Conservation (phyloP, 176 grass and related monocot species). For the Guadua angustifolia region DNA sequence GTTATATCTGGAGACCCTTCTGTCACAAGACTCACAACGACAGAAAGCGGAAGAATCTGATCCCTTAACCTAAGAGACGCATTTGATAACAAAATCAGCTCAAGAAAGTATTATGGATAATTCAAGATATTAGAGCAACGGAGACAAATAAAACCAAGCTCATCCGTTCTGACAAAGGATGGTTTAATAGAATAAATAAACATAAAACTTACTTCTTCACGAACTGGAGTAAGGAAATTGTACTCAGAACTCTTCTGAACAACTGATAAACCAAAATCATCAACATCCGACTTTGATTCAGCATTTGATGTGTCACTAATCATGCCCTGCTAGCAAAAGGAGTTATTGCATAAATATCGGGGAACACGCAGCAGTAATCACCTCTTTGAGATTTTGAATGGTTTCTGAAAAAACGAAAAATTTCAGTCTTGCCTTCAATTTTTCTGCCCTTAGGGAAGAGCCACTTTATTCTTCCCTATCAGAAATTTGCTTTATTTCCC, state of each 20-base stretch:
- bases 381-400: not conserved
- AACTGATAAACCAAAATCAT: constrained; percentile 40
- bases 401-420: constrained; percentile 18
- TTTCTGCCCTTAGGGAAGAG: constrained; percentile 51
- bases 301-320: constrained; percentile 48
- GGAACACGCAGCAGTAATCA: not conserved
- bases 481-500: constrained; percentile 54
- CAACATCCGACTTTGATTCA: constrained; percentile 63
- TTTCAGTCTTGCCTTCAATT: constrained; percentile 62
- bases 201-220: constrained; percentile 51
- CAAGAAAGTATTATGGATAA: not conserved
- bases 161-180: not conserved
- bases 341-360: not conserved
- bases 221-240: constrained; percentile 55
- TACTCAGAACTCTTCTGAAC: constrained; percentile 40
- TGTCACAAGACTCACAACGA: constrained; percentile 36
- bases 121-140: not conserved
- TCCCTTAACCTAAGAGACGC: constrained; percentile 50
- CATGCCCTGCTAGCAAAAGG: constrained; percentile 49
- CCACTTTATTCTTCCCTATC: constrained; percentile 52
- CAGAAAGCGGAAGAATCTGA: constrained; percentile 57
- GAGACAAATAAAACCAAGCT: not conserved
- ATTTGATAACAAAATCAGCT: constrained; percentile 28
- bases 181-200: not conserved
- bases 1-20: constrained; percentile 40